These are phyloP conservation scores for Carex pumila DNA, from an alignment of 176 grass and related monocot genomes.

Conservation along the genomic window DNA sequence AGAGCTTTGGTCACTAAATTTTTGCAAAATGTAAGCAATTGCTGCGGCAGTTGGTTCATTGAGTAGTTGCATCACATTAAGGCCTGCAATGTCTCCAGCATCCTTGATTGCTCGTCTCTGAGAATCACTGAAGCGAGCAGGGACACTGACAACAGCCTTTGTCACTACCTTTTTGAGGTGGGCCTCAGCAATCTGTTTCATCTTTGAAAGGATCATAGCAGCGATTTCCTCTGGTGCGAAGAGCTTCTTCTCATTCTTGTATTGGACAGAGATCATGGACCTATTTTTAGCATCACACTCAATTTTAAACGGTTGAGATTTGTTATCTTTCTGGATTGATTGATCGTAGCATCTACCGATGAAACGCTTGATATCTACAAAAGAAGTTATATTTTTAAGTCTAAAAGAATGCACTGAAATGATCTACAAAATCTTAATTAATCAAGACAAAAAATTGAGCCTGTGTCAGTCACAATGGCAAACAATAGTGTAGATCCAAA, in stretches of 20 bases:
- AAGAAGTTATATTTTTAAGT: neutral
- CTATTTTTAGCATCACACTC: neutral
- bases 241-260: slow-evolving; percentile 1
- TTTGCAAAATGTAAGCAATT: slow-evolving; percentile 4
- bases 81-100: slow-evolving; percentile 5
- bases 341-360: neutral
- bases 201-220: neutral
- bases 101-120: slow-evolving; percentile 16
- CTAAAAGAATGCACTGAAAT: neutral
- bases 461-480: neutral
- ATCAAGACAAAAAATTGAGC: neutral
- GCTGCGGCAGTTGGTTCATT: neutral
- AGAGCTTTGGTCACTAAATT: neutral
- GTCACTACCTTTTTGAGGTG: neutral
- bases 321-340: neutral
- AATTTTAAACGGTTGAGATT: neutral
- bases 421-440: neutral
- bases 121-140: neutral
- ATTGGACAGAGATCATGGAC: neutral
- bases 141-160: neutral
- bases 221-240: slow-evolving; percentile 10
- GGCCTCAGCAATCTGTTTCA: neutral
- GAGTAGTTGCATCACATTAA: slow-evolving; percentile 7
- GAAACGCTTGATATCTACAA: slow-evolving; percentile 5
- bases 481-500: neutral